Percentiles rank a stretch among this genome's conserved stretches.
Conservation (phyloP, 495 filamentous ascomycete species). For the Talaromyces borbonicus region DNA sequence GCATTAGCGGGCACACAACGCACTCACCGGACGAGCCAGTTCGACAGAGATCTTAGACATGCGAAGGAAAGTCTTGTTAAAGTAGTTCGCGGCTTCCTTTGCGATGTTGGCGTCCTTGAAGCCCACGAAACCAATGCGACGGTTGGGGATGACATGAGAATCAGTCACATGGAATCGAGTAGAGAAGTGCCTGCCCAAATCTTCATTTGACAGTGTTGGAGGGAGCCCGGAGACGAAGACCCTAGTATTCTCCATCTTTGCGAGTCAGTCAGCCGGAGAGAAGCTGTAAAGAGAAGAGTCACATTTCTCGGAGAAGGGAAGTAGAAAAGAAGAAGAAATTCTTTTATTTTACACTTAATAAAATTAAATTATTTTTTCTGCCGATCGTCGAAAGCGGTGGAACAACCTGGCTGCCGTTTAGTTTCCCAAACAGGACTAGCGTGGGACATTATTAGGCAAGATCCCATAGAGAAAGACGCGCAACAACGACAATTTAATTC, state of each 20-base stretch:
- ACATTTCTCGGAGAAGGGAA: too few species aligned
- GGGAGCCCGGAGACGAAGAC: slow-evolving; percentile 87
- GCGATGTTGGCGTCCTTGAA: slow-evolving; percentile 80
- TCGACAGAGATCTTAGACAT: slow-evolving; percentile 95
- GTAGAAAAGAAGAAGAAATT: slow-evolving; percentile 12
- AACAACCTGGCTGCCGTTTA: neutral
- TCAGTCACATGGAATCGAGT: slow-evolving; percentile 72
- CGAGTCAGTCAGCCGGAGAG: slow-evolving; percentile 6
- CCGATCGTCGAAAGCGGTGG: slow-evolving; percentile 28
- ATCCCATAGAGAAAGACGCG: neutral
- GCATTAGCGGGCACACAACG: slow-evolving; percentile 3
- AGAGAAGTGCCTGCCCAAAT: slow-evolving; percentile 81
- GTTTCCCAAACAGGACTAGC: neutral
- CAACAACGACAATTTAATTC: neutral
- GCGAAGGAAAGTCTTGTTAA: slow-evolving; percentile 88
- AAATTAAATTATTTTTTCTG: slow-evolving; percentile 11
- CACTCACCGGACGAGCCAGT: slow-evolving; percentile 72
- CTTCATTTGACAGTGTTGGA: slow-evolving; percentile 60
- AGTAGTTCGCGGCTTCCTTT: slow-evolving; percentile 74
- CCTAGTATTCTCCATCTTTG: slow-evolving; percentile 49
- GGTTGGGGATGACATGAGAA: slow-evolving; percentile 74
- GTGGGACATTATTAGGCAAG: neutral
- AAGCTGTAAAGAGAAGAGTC: slow-evolving; percentile 9
- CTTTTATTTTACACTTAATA: slow-evolving; percentile 30
- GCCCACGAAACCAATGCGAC: slow-evolving; percentile 92